Base-by-base conservation (phyloP, 108 stramenopile genomes). In the Cyclostephanos tholiformis region DNA sequence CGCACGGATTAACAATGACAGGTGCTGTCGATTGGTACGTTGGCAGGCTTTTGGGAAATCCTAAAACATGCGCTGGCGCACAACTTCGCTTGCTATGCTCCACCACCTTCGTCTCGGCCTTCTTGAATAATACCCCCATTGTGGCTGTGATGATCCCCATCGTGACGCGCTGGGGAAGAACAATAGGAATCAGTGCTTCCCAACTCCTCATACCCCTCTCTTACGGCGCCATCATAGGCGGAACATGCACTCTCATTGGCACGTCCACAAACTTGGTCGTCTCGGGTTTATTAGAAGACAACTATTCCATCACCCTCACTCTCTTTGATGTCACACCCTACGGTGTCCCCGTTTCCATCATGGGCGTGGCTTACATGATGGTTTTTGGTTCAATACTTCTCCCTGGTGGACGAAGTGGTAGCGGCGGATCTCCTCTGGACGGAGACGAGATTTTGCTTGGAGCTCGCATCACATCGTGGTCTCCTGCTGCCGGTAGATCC, bases 141-240 rank as follows among this genome's bases (percentile, higher is more conserved):
- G 88, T 89, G 14, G 89, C 85, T 22, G 87, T 94, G 25, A 94
- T 94, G 92, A 88, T 94, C n/a, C 92, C 92, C 0, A 88, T 94
- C 43, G 86, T 89, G 16, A 87, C 84, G 38, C 75, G 82, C 19
- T 94, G 92, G 92, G 80, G 80, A 20, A 82, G 81, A 44, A 82
- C 79, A 51, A 86, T 86, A 25, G 53, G 86, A 20, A 56, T 84
- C n/a, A 63, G 69, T 13, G 44, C 75, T 12, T 82, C 87, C 29
- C 92, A 94, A 69, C 77, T 91, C 25, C 57, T 94, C 65, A 88
- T 91, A 61, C 92, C 89, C 2, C 80, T 91, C 12, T 84, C 82
- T 13, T 94, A 84, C 62, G 88, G 86, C 20, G 82, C 77, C 68
- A 94, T 94, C 70, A 71, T 91, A 23, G 92, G 92, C 17, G 90